These are phyloP conservation scores for Pseudodiploospora longispora DNA, from an alignment of 2,329 filamentous ascomycete genomes.

Conservation along the genomic window DNA sequence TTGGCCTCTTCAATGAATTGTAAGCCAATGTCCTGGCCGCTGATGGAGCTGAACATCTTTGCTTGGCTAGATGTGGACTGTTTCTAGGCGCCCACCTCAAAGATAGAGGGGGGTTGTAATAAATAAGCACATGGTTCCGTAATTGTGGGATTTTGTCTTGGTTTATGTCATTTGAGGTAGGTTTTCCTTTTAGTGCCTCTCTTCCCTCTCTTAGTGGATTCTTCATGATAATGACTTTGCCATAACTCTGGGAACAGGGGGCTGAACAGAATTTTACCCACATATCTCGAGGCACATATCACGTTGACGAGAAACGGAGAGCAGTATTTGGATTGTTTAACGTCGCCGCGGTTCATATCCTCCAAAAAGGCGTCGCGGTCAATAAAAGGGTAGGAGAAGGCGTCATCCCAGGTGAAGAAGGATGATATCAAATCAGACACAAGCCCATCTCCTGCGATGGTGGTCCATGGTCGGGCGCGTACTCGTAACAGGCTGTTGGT, in stretches of 20 bases:
- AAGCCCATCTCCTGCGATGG: slow-evolving; percentile 20
- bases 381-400: slow-evolving; percentile 16
- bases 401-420: slow-evolving; percentile 22
- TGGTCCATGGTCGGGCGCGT: slow-evolving; percentile 22
- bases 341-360: slow-evolving; percentile 16
- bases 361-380: slow-evolving; percentile 18
- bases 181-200: no score
- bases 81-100: no score
- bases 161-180: background rate
- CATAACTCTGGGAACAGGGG: no score
- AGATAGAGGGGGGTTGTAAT: no score
- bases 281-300: slow-evolving; percentile 22
- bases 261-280: slow-evolving; percentile 7
- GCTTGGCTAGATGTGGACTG: slow-evolving; percentile 15
- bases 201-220: no score
- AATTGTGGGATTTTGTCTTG: no score
- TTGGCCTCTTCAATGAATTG: slow-evolving; percentile 17
- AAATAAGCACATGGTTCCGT: no score
- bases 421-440: slow-evolving; percentile 22
- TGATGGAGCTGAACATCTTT: slow-evolving; percentile 9
- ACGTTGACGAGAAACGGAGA: slow-evolving; percentile 24
- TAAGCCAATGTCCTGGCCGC: slow-evolving; percentile 10
- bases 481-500: slow-evolving; percentile 16
- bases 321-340: slow-evolving; percentile 17
- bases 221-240: no score